Conservation (phyloP, 2,329 filamentous ascomycete genomes). For the Paracorniculantispora psalliotae region DNA sequence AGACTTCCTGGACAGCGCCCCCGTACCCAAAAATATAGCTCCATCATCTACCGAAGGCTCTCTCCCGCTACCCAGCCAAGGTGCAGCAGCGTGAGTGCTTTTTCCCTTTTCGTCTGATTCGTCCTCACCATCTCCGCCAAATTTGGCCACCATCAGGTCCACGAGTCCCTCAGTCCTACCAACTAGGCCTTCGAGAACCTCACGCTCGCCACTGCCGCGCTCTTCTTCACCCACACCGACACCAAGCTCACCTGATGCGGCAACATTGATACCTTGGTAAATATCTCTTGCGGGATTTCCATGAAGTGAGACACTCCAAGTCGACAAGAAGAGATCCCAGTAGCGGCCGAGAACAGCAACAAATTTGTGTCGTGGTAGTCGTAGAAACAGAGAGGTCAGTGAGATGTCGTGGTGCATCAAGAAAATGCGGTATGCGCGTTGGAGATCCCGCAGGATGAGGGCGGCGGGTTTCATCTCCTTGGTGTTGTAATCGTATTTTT, state of each 20-base stretch:
- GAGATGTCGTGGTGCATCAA: conserved; percentile 80
- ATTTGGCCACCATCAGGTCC: conserved; percentile 82
- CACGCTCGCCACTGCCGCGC: conserved; percentile 85
- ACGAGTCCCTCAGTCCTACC: conserved; percentile 75
- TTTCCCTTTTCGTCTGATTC: conserved; percentile 21
- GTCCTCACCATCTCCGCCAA: conserved; percentile 54
- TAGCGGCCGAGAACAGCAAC: conserved; percentile 69
- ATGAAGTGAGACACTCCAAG: conserved; percentile 87
- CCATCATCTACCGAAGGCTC: conserved; percentile 71
- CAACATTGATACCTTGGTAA: conserved; percentile 80
- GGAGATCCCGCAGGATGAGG: conserved; percentile 73
- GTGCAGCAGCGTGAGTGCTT: conserved; percentile 19
- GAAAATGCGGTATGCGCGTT: conserved; percentile 79
- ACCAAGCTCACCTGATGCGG: conserved; percentile 84
- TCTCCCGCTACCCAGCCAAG: conserved; percentile 70
- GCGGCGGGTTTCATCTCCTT: conserved; percentile 81
- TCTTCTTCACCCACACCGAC: conserved; percentile 95
- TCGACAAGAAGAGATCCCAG: conserved; percentile 66
- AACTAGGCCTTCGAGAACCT: conserved; percentile 86
- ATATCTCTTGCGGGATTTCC: conserved; percentile 80
- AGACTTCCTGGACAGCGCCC: conserved; percentile 65
- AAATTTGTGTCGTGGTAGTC: conserved; percentile 62
- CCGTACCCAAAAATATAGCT: conserved; percentile 77
- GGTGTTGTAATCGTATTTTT: conserved; percentile 72
- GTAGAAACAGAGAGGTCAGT: conserved; percentile 63